A percentile compares a stretch with the other conserved stretches of the same genome.
Conservation (phyloP, 176 grass and related monocot species). For the Oryza glaberrima region DNA sequence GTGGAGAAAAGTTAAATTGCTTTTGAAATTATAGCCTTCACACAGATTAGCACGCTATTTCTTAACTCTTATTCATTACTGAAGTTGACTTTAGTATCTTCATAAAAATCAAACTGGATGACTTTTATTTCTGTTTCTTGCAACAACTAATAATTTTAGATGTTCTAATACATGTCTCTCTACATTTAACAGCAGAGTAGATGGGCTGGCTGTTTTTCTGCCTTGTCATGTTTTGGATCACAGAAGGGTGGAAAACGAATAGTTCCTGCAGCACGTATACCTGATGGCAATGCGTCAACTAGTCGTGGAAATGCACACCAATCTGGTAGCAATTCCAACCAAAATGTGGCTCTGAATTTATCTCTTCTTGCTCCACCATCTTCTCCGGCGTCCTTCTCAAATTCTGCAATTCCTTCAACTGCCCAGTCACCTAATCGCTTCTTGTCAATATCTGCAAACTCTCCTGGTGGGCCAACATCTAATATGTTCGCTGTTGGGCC, state of each 20-base stretch:
- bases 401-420: slow-evolving; percentile 78
- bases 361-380: slow-evolving; percentile 87
- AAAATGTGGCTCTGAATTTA: slow-evolving; percentile 66
- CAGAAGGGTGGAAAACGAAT: slow-evolving; percentile 79
- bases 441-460: slow-evolving; percentile 75
- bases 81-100: not conserved
- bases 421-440: slow-evolving; percentile 80
- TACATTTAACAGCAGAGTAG: slow-evolving; percentile 54
- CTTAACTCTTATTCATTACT: slow-evolving; percentile 5
- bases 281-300: slow-evolving; percentile 60
- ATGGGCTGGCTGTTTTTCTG: slow-evolving; percentile 80
- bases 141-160: not conserved
- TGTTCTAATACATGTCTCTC: slow-evolving; percentile 33
- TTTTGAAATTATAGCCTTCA: not conserved
- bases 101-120: not conserved
- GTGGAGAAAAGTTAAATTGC: not conserved
- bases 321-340: slow-evolving; percentile 64
- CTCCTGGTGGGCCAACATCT: slow-evolving; percentile 68
- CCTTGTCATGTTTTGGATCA: slow-evolving; percentile 79
- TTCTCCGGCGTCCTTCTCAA: slow-evolving; percentile 78
- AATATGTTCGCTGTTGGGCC: slow-evolving; percentile 84
- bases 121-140: slow-evolving; percentile 15
- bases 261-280: slow-evolving; percentile 76
- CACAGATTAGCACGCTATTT: not conserved
- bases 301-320: slow-evolving; percentile 57